Conservation (phyloP, 1,284 basidiomycete species). For the Rhodotorula sp. region DNA sequence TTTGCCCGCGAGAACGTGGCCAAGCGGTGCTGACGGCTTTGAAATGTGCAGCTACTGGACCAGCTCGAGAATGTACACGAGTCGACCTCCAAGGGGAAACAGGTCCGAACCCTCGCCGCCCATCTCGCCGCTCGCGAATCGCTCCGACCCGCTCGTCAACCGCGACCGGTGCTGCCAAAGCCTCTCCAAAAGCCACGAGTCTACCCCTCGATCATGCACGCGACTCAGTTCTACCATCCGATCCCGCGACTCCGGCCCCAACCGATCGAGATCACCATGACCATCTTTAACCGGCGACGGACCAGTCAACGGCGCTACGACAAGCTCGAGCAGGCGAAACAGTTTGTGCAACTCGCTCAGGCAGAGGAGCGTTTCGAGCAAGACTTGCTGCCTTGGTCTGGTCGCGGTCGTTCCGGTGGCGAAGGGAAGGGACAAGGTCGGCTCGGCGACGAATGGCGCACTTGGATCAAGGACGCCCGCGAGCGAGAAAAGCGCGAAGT, state of each 20-base stretch:
- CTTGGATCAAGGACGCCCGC: slow-evolving; percentile 4
- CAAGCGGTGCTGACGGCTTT: background rate
- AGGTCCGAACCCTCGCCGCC: slow-evolving; percentile 58
- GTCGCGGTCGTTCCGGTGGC: background rate
- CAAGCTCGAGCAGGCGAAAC: slow-evolving; percentile 33
- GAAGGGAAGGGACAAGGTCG: background rate
- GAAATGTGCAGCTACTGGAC: slow-evolving; percentile 4
- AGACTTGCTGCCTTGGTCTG: background rate
- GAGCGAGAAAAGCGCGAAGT: slow-evolving; percentile 11
- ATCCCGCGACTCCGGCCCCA: slow-evolving; percentile 76
- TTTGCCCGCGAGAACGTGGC: background rate
- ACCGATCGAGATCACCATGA: slow-evolving; percentile 64
- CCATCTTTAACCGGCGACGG: slow-evolving; percentile 63
- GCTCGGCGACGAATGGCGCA: slow-evolving; percentile 13
- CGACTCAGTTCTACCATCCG: slow-evolving; percentile 63
- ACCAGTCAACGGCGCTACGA: slow-evolving; percentile 57
- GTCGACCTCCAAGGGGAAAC: slow-evolving; percentile 48
- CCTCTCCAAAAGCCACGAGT: slow-evolving; percentile 56
- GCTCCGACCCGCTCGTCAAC: background rate
- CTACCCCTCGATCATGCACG: slow-evolving; percentile 65
- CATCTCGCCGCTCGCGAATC: slow-evolving; percentile 40
- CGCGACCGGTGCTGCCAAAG: background rate
- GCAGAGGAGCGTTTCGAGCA: slow-evolving; percentile 59
- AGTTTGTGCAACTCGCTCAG: slow-evolving; percentile 50
- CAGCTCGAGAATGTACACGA: background rate